Evolutionary conservation across 2,329 filamentous ascomycete genomes (phyloP), one percentile per base, ranked within the genome.

Genomic region (Neonectria hederae): DNA sequence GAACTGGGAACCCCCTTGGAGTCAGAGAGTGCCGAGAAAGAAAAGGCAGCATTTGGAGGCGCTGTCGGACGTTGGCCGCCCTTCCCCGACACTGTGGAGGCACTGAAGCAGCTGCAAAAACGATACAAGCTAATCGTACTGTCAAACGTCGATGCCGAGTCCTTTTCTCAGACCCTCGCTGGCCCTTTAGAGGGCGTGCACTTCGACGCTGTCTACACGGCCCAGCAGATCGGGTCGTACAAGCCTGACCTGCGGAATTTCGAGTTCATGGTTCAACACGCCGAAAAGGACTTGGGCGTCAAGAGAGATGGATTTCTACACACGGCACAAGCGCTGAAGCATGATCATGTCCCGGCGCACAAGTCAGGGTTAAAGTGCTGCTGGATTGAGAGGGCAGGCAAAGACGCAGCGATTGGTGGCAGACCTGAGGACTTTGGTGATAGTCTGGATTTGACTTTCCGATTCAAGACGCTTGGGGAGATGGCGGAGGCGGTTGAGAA

Each of bases 271-370:
- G 72, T 92, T 7, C 73, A 79, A 17, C 78, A 84, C 46, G 83
- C 87, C 6, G 60, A 84, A 71, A 72, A 78, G 1, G 80, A 83
- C 14, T 87, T 90, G 69, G 86, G 85, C 0, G 75, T 89, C 0
- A 77, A 80, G 57, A 86, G 85, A 68, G 78, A 79, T 0, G 76
- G 86, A 69, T 81, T 92, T 9, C 72, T 90, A 63, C 87, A 90
- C 76, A 88, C 88, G n/a, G 90, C 90, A n/a, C 88, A 92, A 77
- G 90, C 87, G 67, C 82, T 91, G 74, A 86, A 84, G 48, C 87
- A 91, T 74, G 91, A 93, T 76, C 89, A 92, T 78, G 82, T 84
- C 26, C 88, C 90, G 0, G 88, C 87, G 5, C 84, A 83, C 74
- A 76, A 84, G 69, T 75, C 87, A 46, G 89, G 86, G 0, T 75